Evolutionary conservation across 371 early-diverging fungal genomes (phyloP).

Genomic region (Syncephalastrum monosporum): DNA sequence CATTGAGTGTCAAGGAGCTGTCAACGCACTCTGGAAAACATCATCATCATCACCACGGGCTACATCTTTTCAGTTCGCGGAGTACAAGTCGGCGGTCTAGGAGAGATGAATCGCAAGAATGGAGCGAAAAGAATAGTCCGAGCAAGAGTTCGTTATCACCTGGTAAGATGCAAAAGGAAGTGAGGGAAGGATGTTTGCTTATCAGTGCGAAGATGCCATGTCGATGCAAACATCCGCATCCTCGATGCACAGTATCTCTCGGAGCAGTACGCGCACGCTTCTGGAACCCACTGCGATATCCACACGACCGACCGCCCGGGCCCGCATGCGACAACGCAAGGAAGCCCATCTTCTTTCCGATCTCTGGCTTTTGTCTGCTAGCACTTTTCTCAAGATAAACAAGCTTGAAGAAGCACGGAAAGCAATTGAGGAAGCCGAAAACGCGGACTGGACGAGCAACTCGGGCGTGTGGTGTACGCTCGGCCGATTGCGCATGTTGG

Average conservation of each 20-base stretch:
- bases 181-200: conserved; percentile 16
- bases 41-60: conserved; percentile 11
- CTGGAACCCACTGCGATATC: conserved; percentile 11
- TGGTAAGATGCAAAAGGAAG: background rate
- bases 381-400: conserved; percentile 56
- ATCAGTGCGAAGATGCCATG: background rate
- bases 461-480: conserved; percentile 58
- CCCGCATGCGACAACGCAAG: conserved; percentile 22
- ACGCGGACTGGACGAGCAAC: conserved; percentile 50
- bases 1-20: conserved; percentile 2
- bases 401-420: conserved; percentile 62
- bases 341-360: conserved; percentile 31
- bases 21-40: conserved; percentile 10
- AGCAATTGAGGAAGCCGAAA: conserved; percentile 70
- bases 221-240: conserved; percentile 2
- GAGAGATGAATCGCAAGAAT: conserved; percentile 4
- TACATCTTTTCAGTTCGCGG: conserved; percentile 16
- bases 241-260: conserved; percentile 4
- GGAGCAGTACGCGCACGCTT: too few species aligned
- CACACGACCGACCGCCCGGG: conserved; percentile 21
- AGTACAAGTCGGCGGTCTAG: conserved; percentile 10
- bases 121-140: conserved; percentile 7
- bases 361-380: conserved; percentile 64
- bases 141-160: conserved; percentile 1
- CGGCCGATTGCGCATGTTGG: conserved; percentile 44